Conservation (phyloP, 2,329 filamentous ascomycete genomes). For the Rasamsonia emersonii region DNA sequence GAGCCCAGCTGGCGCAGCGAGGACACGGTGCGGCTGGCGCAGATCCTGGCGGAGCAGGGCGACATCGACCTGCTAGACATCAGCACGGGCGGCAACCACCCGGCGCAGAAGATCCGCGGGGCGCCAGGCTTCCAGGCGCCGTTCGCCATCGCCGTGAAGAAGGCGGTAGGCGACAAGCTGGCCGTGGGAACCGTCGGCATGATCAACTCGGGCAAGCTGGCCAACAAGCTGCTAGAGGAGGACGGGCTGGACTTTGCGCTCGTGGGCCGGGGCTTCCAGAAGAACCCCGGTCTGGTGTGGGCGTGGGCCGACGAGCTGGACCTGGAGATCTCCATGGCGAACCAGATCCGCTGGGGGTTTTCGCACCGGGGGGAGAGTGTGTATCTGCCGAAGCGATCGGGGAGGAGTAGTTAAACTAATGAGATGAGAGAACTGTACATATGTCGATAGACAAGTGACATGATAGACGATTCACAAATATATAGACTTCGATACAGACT, state of each 20-base stretch:
- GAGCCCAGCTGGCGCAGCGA: constrained; percentile 59
- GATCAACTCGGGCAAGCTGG: constrained; percentile 61
- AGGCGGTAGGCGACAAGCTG: constrained; percentile 62
- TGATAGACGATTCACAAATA: too few relatives aligned
- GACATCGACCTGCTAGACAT: constrained; percentile 73
- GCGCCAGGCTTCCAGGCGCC: constrained; percentile 65
- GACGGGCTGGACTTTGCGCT: constrained; percentile 60
- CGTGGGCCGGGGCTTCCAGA: constrained; percentile 66
- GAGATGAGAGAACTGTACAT: too few relatives aligned
- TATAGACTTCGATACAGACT: too few relatives aligned
- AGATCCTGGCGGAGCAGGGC: constrained; percentile 60
- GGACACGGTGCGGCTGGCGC: constrained; percentile 56
- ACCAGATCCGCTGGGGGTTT: constrained; percentile 25
- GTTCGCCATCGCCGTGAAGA: constrained; percentile 63
- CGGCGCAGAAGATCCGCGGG: constrained; percentile 31
- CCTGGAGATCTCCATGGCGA: constrained; percentile 21
- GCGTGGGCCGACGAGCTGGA: constrained; percentile 35
- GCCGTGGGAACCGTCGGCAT: constrained; percentile 66
- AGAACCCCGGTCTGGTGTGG: constrained; percentile 72
- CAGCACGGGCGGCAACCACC: constrained; percentile 64
- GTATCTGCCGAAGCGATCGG: constrained; percentile 4
- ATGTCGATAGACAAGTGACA: background rate
- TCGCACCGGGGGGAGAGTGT: constrained; percentile 11
- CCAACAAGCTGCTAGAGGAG: constrained; percentile 50
- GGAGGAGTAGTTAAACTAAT: background rate